Evolutionary conservation across 2,329 filamentous ascomycete species (phyloP).

Genomic region (Neonectria coccinea): DNA sequence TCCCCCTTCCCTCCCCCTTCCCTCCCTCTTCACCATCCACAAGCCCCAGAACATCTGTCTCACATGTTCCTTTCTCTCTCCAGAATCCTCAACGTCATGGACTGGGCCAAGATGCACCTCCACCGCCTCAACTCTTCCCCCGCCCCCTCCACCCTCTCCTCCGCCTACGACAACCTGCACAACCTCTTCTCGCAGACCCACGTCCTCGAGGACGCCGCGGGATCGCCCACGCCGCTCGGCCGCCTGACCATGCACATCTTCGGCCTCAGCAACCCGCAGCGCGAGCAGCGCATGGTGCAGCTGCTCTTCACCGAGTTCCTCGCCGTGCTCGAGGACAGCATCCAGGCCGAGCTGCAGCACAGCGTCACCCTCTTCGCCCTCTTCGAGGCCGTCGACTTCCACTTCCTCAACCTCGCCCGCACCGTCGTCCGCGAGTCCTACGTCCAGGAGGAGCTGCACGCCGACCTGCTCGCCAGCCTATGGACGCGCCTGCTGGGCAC

Average conservation of each 20-base stretch:
- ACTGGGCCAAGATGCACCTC: slow-evolving; percentile 92
- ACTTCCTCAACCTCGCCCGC: slow-evolving; percentile 89
- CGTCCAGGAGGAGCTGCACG: slow-evolving; percentile 82
- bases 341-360: slow-evolving; percentile 84
- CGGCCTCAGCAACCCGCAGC: slow-evolving; percentile 83
- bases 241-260: slow-evolving; percentile 78
- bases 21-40: neutral
- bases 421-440: slow-evolving; percentile 86
- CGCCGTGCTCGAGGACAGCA: slow-evolving; percentile 87
- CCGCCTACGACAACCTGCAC: slow-evolving; percentile 86
- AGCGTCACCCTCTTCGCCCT: slow-evolving; percentile 84
- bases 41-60: slow-evolving; percentile 21
- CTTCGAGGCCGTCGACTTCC: slow-evolving; percentile 91
- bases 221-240: slow-evolving; percentile 76
- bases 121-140: slow-evolving; percentile 73
- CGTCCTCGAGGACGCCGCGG: slow-evolving; percentile 65
- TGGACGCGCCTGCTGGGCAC: slow-evolving; percentile 89
- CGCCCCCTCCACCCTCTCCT: slow-evolving; percentile 68
- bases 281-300: slow-evolving; percentile 82
- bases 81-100: slow-evolving; percentile 93
- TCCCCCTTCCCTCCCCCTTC: neutral
- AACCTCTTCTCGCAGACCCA: slow-evolving; percentile 75
- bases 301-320: slow-evolving; percentile 89
- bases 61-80: slow-evolving; percentile 12
- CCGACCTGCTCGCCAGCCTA: slow-evolving; percentile 83